Evolutionary conservation across 371 early-diverging fungal genomes (phyloP).

Genomic region (Rhizomucor miehei): DNA sequence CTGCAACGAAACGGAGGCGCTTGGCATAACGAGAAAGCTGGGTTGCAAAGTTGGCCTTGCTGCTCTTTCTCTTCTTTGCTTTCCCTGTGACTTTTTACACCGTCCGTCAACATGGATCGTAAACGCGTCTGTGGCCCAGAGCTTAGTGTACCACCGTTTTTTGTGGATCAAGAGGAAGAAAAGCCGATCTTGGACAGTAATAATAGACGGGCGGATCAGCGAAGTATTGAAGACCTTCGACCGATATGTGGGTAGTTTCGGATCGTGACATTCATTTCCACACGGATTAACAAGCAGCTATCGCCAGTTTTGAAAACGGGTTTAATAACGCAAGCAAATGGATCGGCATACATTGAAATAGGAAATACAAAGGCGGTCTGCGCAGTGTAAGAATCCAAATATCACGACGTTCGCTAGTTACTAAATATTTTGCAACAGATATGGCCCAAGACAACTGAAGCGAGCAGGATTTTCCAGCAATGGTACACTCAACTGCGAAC

Average conservation of each 20-base stretch:
- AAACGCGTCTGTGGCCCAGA: constrained; percentile 77
- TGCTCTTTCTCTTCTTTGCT: neutral
- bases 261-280: constrained; percentile 10
- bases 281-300: neutral
- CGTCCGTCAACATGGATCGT: constrained; percentile 64
- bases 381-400: constrained; percentile 69
- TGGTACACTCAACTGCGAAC: constrained; percentile 79
- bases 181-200: constrained; percentile 19
- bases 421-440: constrained; percentile 36
- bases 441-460: constrained; percentile 72
- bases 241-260: constrained; percentile 52
- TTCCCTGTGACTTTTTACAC: neutral
- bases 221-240: constrained; percentile 57
- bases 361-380: constrained; percentile 86
- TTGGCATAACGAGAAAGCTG: neutral
- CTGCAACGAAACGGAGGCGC: constrained; percentile 16
- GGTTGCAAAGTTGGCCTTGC: neutral
- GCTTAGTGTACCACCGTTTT: constrained; percentile 66
- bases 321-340: constrained; percentile 82
- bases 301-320: constrained; percentile 75
- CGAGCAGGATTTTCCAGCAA: constrained; percentile 54
- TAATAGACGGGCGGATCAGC: constrained; percentile 51
- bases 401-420: neutral
- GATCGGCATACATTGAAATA: constrained; percentile 88
- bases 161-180: constrained; percentile 28